Conservation (phyloP, 805 yeast genomes). For the Millerozyma acaciae region DNA sequence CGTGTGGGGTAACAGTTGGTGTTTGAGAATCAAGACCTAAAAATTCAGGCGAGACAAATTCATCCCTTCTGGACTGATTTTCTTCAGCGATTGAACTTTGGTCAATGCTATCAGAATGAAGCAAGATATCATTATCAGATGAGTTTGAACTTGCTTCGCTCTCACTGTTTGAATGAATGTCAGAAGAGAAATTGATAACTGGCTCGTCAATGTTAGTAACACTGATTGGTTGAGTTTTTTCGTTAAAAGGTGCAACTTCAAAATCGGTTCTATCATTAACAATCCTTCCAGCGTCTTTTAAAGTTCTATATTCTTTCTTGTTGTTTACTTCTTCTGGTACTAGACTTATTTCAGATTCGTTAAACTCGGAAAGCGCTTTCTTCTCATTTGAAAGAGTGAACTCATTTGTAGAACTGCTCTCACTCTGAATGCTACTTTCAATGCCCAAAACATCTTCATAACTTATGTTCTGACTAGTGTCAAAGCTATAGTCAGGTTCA, state of each 20-base stretch:
- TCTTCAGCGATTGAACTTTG: not conserved
- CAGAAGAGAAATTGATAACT: too few relatives aligned
- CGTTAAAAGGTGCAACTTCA: too few relatives aligned
- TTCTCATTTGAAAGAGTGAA: not conserved
- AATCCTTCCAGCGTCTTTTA: too few relatives aligned
- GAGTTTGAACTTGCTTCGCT: too few relatives aligned
- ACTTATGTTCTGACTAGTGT: conserved; percentile 36
- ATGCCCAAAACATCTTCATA: conserved; percentile 38
- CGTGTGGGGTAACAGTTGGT: conserved; percentile 1
- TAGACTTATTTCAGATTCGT: conserved; percentile 29
- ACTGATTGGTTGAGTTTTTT: too few relatives aligned
- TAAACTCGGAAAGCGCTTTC: not conserved
- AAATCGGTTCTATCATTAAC: too few relatives aligned
- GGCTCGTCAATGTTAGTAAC: too few relatives aligned
- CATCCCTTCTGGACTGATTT: not conserved
- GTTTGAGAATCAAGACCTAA: not conserved
- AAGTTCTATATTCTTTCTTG: conserved; percentile 4
- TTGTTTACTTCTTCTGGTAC: conserved; percentile 23
- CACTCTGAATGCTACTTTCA: too few relatives aligned
- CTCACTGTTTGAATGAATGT: too few relatives aligned
- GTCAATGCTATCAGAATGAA: not conserved
- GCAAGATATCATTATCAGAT: too few relatives aligned
- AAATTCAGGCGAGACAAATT: not conserved
- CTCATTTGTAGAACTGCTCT: not conserved
- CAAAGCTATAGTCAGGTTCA: conserved; percentile 35